Evolutionary conservation across 2,329 filamentous ascomycete species (phyloP).

Genomic region (Phaeosphaeria sp.): DNA sequence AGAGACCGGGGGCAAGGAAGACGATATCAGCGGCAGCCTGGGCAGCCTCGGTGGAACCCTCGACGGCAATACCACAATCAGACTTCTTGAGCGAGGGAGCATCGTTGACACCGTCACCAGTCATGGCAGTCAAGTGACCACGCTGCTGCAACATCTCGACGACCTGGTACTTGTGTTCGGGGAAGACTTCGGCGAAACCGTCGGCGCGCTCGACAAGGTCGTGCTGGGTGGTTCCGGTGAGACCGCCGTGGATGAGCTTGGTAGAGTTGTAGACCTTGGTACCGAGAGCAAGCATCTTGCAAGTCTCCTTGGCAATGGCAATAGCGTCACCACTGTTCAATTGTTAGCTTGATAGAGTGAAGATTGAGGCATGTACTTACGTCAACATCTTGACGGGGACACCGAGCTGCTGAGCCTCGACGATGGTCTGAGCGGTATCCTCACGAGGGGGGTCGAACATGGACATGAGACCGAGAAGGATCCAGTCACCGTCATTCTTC

Average conservation of each 20-base stretch:
- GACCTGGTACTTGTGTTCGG: constrained; percentile 78
- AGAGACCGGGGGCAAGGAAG: constrained; percentile 74
- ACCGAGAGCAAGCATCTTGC: constrained; percentile 79
- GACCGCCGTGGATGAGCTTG: constrained; percentile 77
- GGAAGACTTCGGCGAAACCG: constrained; percentile 76
- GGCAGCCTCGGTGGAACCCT: constrained; percentile 74
- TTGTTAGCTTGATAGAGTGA: constrained; percentile 3
- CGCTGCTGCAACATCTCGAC: constrained; percentile 78
- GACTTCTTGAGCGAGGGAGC: constrained; percentile 76
- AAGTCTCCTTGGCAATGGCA: constrained; percentile 81
- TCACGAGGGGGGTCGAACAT: constrained; percentile 83
- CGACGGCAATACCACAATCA: constrained; percentile 76
- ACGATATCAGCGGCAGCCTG: constrained; percentile 77
- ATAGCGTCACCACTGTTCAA: constrained; percentile 69
- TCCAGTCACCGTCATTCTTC: constrained; percentile 77
- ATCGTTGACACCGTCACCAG: constrained; percentile 77
- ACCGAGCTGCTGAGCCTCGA: constrained; percentile 77
- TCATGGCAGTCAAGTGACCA: constrained; percentile 77
- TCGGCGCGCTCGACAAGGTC: constrained; percentile 78
- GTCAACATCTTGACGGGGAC: constrained; percentile 83
- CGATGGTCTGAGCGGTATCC: constrained; percentile 78
- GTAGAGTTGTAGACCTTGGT: constrained; percentile 84
- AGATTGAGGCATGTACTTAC: constrained; percentile 12
- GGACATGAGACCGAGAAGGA: constrained; percentile 76
- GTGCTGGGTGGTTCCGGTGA: constrained; percentile 74